Conservation (phyloP, 495 filamentous ascomycete species). For the Neurospora sp. region DNA sequence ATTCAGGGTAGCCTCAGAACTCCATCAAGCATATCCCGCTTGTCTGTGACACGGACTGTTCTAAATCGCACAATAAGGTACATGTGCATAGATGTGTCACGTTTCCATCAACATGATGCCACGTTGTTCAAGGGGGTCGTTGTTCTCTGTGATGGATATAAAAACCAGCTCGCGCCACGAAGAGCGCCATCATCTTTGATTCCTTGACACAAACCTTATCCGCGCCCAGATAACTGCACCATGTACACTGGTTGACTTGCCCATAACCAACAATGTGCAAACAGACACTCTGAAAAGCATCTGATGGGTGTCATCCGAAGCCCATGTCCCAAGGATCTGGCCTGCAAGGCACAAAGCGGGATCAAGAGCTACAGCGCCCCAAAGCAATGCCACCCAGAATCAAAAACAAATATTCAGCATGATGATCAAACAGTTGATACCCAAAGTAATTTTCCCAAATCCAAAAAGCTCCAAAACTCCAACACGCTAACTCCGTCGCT, state of each 20-base stretch:
- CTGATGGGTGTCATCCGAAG: neutral
- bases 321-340: neutral
- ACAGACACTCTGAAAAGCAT: neutral
- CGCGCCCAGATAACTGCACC: neutral
- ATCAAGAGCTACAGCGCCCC: neutral
- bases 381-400: neutral
- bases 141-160: neutral
- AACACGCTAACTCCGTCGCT: slow-evolving; percentile 26
- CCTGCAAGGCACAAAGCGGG: neutral
- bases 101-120: neutral
- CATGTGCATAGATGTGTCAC: neutral
- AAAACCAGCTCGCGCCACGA: neutral
- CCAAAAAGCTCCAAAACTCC: slow-evolving; percentile 16
- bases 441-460: slow-evolving; percentile 5
- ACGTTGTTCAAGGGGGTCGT: neutral
- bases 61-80: neutral
- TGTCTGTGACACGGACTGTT: neutral
- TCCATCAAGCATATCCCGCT: neutral
- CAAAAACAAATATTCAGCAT: neutral
- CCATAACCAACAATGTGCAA: neutral
- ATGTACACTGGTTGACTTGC: neutral
- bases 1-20: neutral
- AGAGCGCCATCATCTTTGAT: neutral
- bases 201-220: neutral
- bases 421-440: neutral